These are phyloP conservation scores for Claviceps maximensis DNA, from an alignment of 2,329 filamentous ascomycete species.

Conservation along the genomic window DNA sequence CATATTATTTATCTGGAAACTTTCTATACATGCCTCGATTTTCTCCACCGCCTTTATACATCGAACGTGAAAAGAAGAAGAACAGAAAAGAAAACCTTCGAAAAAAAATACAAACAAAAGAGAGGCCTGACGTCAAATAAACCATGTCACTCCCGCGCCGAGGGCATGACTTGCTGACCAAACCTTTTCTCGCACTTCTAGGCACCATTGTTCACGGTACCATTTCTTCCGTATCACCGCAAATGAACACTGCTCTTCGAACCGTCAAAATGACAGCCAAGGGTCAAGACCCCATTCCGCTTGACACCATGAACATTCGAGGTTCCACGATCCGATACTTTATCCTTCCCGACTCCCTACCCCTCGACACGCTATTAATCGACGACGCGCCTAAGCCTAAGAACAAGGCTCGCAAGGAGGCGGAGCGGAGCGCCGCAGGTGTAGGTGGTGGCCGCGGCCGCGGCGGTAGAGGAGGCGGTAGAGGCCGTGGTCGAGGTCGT, in stretches of 20 bases:
- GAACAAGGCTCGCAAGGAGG: conserved; percentile 98
- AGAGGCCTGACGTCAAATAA: not conserved
- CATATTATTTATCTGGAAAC: too few relatives aligned
- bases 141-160: not conserved
- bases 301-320: conserved; percentile 94
- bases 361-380: conserved; percentile 86
- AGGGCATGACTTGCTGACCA: not conserved
- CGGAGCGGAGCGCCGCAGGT: conserved; percentile 42
- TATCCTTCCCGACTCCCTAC: conserved; percentile 90
- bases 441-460: conserved; percentile 39
- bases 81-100: too few relatives aligned
- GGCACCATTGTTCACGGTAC: conserved; percentile 95
- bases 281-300: conserved; percentile 71
- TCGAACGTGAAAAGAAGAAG: too few relatives aligned
- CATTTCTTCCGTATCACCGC: conserved; percentile 88
- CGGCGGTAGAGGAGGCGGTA: conserved; percentile 39
- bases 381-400: conserved; percentile 97
- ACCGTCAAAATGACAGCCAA: conserved; percentile 93
- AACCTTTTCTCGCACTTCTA: conserved; percentile 23
- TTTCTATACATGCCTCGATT: not conserved
- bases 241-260: conserved; percentile 96
- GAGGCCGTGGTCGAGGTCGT: conserved; percentile 27
- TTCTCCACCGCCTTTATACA: not conserved
- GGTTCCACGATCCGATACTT: conserved; percentile 94
- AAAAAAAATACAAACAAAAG: not conserved